Evolutionary conservation across 2,329 filamentous ascomycete species (phyloP).

Genomic region (Calonectria pseudoturangicola): DNA sequence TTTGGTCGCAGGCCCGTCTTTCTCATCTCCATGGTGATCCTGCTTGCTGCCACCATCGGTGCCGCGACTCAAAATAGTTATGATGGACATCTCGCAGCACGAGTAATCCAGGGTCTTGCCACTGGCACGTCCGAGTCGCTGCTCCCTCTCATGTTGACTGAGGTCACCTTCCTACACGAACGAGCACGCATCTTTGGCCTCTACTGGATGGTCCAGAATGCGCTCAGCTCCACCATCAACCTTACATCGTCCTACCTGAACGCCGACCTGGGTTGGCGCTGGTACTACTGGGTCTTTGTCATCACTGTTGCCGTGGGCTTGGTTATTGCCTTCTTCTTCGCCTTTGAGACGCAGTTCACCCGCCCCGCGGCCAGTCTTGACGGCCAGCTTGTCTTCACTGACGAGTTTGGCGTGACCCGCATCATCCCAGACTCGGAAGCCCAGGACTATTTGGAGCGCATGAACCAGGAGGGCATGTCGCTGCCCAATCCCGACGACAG

Average conservation of each 20-base stretch:
- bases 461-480: constrained; percentile 11
- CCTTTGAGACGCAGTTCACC: constrained; percentile 30
- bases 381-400: constrained; percentile 23
- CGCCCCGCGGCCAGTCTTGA: constrained; percentile 25
- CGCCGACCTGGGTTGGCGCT: constrained; percentile 28
- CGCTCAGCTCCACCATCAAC: constrained; percentile 29
- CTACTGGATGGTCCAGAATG: constrained; percentile 33
- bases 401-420: constrained; percentile 15
- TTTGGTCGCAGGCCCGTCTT: constrained; percentile 16
- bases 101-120: constrained; percentile 9
- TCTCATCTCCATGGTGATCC: constrained; percentile 13
- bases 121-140: constrained; percentile 30
- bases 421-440: constrained; percentile 18
- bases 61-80: constrained; percentile 16
- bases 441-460: constrained; percentile 16
- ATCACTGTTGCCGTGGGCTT: constrained; percentile 29
- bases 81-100: constrained; percentile 1
- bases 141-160: constrained; percentile 31
- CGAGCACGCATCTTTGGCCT: constrained; percentile 26
- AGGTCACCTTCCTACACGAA: constrained; percentile 31
- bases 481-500: background rate
- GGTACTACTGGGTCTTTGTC: constrained; percentile 37
- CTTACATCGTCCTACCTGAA: constrained; percentile 19
- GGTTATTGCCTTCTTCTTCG: constrained; percentile 29
- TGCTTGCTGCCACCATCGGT: constrained; percentile 14